phyloP scores from a whole-genome alignment of 495 filamentous ascomycete species.

The Aspergillus nanangensis region DNA sequence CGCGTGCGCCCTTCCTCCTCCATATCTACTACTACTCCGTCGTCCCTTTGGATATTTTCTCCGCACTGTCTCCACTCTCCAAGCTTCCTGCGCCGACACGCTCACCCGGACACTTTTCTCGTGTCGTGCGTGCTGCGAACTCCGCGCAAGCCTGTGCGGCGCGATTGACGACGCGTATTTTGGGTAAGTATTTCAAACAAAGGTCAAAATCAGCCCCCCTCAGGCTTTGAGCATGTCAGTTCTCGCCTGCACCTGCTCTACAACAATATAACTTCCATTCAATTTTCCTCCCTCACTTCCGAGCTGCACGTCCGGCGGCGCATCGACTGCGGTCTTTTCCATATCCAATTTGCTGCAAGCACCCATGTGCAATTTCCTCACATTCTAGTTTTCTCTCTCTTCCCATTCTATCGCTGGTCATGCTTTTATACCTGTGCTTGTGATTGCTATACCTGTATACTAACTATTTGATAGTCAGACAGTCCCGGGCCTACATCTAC shows the following conservation, averaged over 20 bases:
- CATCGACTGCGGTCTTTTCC: no score
- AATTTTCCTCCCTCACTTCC: neutral
- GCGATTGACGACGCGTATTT: slow-evolving; percentile 23
- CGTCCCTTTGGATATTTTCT: slow-evolving; percentile 1
- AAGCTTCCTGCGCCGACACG: slow-evolving; percentile 1
- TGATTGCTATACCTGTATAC: no score
- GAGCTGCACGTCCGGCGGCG: neutral
- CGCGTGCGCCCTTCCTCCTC: slow-evolving; percentile 17
- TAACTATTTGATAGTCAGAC: no score
- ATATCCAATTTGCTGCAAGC: no score
- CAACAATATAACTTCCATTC: neutral
- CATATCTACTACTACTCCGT: no score
- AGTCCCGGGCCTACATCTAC: neutral
- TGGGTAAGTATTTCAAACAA: slow-evolving; percentile 13
- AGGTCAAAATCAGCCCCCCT: no score
- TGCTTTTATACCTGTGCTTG: no score
- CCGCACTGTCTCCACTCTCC: slow-evolving; percentile 4
- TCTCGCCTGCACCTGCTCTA: neutral
- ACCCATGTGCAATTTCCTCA: no score
- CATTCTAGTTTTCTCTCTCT: no score
- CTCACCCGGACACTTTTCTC: slow-evolving; percentile 6
- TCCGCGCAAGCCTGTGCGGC: slow-evolving; percentile 10
- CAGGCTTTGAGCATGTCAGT: neutral
- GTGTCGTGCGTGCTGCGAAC: slow-evolving; percentile 2
- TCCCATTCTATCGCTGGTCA: no score